phyloP scores from a whole-genome alignment of 331 rosid genomes.

The Malus hybrid region DNA sequence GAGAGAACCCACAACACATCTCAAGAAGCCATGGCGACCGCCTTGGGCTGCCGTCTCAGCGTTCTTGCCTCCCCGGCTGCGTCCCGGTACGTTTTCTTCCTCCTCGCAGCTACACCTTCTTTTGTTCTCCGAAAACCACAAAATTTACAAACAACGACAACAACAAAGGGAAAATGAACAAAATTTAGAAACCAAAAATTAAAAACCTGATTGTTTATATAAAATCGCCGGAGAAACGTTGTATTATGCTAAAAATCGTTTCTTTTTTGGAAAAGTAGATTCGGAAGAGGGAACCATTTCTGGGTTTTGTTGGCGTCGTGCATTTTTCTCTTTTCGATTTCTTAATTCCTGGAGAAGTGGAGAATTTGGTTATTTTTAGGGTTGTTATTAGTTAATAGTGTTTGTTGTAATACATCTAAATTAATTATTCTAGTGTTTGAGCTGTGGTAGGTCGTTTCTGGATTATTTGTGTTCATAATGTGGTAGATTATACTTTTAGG shows the following conservation, averaged over 20 bases:
- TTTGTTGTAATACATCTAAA: too few relatives aligned
- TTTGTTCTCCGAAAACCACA: not conserved
- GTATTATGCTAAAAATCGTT: not conserved
- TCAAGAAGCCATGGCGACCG: conserved; percentile 6
- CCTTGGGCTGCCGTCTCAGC: conserved; percentile 8
- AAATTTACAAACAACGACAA: too few relatives aligned
- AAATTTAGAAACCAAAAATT: not conserved
- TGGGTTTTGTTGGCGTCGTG: not conserved
- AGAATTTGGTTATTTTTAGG: not conserved
- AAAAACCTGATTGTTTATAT: not conserved
- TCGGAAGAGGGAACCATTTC: not conserved
- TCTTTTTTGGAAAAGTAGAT: not conserved
- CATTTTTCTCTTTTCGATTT: not conserved
- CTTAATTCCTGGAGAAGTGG: not conserved
- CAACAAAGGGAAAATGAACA: too few relatives aligned
- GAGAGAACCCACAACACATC: not conserved
- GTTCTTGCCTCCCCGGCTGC: not conserved
- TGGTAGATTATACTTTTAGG: not conserved
- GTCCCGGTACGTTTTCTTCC: not conserved
- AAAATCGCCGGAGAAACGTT: not conserved
- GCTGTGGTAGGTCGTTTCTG: not conserved
- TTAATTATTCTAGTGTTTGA: not conserved
- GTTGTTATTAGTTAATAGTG: not conserved
- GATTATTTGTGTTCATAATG: too few relatives aligned
- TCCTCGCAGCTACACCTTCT: not conserved